Base-by-base conservation (phyloP, 352 stramenopile species). In the Elongisporangium anandrum region DNA sequence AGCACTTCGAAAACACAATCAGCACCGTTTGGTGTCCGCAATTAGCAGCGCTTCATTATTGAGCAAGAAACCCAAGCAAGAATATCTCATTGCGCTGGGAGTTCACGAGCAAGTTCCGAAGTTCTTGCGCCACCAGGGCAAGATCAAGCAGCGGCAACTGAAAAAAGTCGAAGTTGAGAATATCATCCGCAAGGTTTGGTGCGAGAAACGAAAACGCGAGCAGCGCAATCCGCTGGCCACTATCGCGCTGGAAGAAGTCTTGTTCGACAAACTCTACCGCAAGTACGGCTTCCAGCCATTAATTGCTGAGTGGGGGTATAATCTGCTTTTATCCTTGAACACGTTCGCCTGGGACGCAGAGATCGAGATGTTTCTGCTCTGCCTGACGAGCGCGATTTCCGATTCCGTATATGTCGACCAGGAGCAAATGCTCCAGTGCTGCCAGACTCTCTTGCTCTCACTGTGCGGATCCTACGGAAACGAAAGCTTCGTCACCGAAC, bases 241-340 rank as follows among this genome's bases (percentile, higher is more conserved):
- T 15, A 67, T 85, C 15, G 61, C 69, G 10, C 63, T 92, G 5
- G 84, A 94, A 21, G 75, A 92, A 10, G 72, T 88, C 0, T 23
- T 94, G 48, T 92, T 87, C 57, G 84, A 94, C 50, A 85, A 87
- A 50, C 69, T 94, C 50, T 72, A 92, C 53, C 79, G 79, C 50
- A 90, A 90, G 63, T 92, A 88, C 59, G 82, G 81, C 2, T 92
- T 92, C 60, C 81, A 94, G 65, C 80, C 85, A 1, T 63, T 91
- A 20, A 86, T 94, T 34, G 85, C 85, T 3, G 81, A 94, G 65
- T 94, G 82, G 82, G 84, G 84, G n/a, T 94, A 94, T 66, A 94
- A 92, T 61, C 73, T 92, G n/a, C 55, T 94, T 3, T 39, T 92
- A 3, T 79, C 76, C 2, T 71, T 92, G 17, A 81, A 89, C 52